Percentiles rank a stretch among this genome's conserved stretches.
Evolutionary conservation across 116 monocot species (phyloP).

Genomic region (Posidonia oceanica): DNA sequence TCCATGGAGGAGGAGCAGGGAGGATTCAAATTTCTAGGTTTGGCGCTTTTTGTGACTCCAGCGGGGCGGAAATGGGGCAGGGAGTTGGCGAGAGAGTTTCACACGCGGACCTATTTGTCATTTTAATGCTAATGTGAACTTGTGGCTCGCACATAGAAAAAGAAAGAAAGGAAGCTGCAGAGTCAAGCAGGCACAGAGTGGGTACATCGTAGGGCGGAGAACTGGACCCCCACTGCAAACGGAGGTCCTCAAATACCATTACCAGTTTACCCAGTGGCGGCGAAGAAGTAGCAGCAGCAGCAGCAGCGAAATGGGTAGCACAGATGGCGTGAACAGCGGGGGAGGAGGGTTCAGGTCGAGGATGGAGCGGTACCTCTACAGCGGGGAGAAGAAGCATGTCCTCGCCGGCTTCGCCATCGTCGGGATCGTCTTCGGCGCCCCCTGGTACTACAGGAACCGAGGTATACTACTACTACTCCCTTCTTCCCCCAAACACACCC

Average conservation of each 20-base stretch:
- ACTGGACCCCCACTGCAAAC: too few relatives aligned
- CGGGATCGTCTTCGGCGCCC: slow-evolving; percentile 55
- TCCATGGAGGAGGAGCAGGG: slow-evolving; percentile 39
- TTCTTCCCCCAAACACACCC: too few relatives aligned
- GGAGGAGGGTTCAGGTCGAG: slow-evolving; percentile 32
- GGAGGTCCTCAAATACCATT: too few relatives aligned
- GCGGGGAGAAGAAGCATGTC: slow-evolving; percentile 94
- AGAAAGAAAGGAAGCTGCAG: too few relatives aligned
- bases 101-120: too few relatives aligned
- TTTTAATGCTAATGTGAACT: too few relatives aligned
- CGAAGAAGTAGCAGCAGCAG: not conserved
- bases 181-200: too few relatives aligned
- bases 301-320: not conserved
- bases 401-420: slow-evolving; percentile 69
- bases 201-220: too few relatives aligned
- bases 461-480: slow-evolving; percentile 17
- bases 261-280: not conserved
- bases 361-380: slow-evolving; percentile 63
- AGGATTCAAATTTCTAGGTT: not conserved
- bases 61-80: too few relatives aligned
- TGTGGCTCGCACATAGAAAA: too few relatives aligned
- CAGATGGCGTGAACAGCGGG: not conserved
- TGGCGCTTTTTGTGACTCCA: not conserved
- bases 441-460: slow-evolving; percentile 77
- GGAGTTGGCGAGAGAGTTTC: too few relatives aligned